Evolutionary conservation across 1,284 basidiomycete species (phyloP).

Genomic region (Ceratobasidium theobromae): DNA sequence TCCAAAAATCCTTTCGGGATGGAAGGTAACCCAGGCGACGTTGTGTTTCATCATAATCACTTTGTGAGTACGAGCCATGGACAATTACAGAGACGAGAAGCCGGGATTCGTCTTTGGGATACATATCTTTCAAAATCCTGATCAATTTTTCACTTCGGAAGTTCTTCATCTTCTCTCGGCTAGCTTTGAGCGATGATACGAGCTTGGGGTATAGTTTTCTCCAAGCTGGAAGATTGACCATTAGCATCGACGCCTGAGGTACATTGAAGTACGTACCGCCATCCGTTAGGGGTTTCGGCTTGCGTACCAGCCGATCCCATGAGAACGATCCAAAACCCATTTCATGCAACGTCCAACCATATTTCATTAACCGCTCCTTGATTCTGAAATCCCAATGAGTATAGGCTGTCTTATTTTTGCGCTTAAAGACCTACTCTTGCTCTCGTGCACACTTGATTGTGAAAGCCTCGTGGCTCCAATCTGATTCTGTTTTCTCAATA

Average conservation of each 20-base stretch:
- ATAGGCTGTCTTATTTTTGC: no score
- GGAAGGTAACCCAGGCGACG: background rate
- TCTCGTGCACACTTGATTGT: no score
- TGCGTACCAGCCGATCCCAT: background rate
- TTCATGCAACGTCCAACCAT: background rate
- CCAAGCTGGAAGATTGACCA: background rate
- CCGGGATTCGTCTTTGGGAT: background rate
- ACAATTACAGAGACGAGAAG: background rate
- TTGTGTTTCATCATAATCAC: no score
- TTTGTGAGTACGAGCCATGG: no score
- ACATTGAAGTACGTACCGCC: background rate
- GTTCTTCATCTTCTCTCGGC: background rate
- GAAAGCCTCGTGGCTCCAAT: no score
- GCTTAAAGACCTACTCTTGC: no score
- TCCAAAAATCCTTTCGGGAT: background rate
- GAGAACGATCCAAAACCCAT: background rate
- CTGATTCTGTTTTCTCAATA: no score
- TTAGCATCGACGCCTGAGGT: background rate
- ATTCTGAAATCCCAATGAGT: background rate
- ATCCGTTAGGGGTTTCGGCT: conserved; percentile 13
- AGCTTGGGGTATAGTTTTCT: background rate
- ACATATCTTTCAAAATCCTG: background rate
- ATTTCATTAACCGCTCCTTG: background rate
- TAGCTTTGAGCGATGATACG: background rate
- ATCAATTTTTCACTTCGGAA: no score